These are phyloP conservation scores for Closterium sp. DNA, from an alignment of 139 green algal genomes.

Conservation along the genomic window DNA sequence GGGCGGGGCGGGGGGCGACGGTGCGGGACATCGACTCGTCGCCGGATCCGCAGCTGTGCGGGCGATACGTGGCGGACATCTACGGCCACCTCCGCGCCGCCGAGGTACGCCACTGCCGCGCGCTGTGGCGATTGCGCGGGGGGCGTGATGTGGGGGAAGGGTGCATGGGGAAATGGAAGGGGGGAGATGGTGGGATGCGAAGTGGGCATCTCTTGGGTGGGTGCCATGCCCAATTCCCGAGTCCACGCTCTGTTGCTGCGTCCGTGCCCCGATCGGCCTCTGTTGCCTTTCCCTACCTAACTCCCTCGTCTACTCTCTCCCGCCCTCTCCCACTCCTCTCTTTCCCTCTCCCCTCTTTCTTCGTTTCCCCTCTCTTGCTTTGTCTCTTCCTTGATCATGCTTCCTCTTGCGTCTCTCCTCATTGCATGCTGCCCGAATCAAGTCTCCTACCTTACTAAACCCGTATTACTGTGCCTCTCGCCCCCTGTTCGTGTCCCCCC, in stretches of 20 bases:
- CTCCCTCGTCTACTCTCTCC: background rate
- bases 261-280: background rate
- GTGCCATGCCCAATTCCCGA: background rate
- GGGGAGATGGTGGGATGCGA: background rate
- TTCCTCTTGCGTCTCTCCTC: background rate
- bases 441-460: background rate
- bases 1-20: too few relatives aligned
- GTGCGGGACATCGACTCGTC: background rate
- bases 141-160: background rate
- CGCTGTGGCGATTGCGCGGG: background rate
- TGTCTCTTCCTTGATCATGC: background rate
- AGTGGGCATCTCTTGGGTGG: background rate
- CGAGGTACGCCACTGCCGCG: slow-evolving; percentile 5
- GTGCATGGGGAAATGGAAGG: background rate
- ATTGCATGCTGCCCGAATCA: background rate
- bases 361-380: background rate
- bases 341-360: background rate
- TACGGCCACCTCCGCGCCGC: slow-evolving; percentile 16
- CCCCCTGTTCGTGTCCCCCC: background rate
- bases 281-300: background rate
- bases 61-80: slow-evolving; percentile 17
- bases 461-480: background rate
- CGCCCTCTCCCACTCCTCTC: too few relatives aligned
- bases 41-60: slow-evolving; percentile 25
- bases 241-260: background rate